Percentiles rank a stretch among this genome's conserved stretches.
Evolutionary conservation across 371 early-diverging fungal genomes (phyloP).

Genomic region (Mortierella sp.): DNA sequence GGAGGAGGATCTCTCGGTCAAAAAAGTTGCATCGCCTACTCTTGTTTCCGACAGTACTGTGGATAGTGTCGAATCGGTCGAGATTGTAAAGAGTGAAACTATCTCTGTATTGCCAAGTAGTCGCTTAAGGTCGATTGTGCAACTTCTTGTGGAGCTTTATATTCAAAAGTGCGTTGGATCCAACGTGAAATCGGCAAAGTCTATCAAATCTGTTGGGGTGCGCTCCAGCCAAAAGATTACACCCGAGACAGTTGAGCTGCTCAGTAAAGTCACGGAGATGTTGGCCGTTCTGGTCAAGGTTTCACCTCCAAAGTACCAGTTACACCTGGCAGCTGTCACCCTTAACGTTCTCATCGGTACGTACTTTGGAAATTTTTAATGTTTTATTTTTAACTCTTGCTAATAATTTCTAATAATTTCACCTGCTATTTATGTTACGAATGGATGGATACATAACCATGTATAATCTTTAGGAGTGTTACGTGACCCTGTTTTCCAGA

Average conservation of each 20-base stretch:
- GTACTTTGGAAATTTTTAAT: conserved; percentile 7
- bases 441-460: background rate
- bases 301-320: conserved; percentile 38
- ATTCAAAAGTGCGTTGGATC: conserved; percentile 37
- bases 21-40: background rate
- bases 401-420: background rate
- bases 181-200: conserved; percentile 20
- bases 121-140: conserved; percentile 39
- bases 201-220: conserved; percentile 13
- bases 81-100: background rate
- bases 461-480: conserved; percentile 28
- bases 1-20: background rate
- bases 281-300: conserved; percentile 39
- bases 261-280: conserved; percentile 43
- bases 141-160: conserved; percentile 44
- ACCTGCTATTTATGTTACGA: too few species aligned
- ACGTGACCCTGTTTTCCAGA: conserved; percentile 47
- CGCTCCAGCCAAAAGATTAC: conserved; percentile 33
- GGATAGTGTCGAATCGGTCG: background rate
- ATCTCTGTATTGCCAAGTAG: conserved; percentile 24
- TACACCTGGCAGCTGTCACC: conserved; percentile 49
- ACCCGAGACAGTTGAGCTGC: conserved; percentile 38
- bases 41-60: background rate
- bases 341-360: conserved; percentile 46
- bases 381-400: background rate